Conservation (phyloP, 2,329 filamentous ascomycete species). For the Sordariomycetes sp. region DNA sequence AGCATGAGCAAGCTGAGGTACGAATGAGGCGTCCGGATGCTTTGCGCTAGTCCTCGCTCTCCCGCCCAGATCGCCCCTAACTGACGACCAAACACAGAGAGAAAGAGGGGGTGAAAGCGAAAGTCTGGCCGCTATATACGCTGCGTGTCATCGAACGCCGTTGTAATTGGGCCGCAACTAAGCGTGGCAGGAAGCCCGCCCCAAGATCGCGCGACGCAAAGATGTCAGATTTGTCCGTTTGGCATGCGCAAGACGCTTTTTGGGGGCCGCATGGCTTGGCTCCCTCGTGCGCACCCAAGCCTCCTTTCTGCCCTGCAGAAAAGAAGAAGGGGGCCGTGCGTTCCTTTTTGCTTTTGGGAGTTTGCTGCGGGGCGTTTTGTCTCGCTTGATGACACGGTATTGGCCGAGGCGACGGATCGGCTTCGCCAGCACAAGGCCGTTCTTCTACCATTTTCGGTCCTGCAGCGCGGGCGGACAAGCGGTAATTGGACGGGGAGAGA, state of each 20-base stretch:
- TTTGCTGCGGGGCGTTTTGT: not conserved
- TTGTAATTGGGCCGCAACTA: not conserved
- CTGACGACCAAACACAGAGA: not conserved
- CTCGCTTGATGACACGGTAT: not conserved
- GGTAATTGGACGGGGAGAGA: too few relatives aligned
- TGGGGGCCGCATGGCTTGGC: not conserved
- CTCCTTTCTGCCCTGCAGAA: not conserved
- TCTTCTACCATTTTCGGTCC: not conserved
- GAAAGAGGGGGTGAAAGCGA: not conserved
- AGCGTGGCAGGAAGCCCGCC: not conserved
- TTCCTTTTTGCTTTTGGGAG: not conserved
- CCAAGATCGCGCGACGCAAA: not conserved
- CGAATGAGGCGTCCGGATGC: not conserved
- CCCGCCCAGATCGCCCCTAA: not conserved
- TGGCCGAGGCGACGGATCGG: not conserved
- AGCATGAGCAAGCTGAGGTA: not conserved
- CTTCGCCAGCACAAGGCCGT: not conserved
- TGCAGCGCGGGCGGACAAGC: not conserved
- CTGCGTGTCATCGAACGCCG: not conserved
- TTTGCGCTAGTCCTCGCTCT: not conserved
- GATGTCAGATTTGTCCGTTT: not conserved
- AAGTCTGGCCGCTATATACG: not conserved
- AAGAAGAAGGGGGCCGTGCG: not conserved
- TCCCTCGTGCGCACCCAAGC: not conserved
- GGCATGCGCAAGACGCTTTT: not conserved